These are phyloP conservation scores for Penicillium digitatum DNA, from an alignment of 2,329 filamentous ascomycete species.

Conservation along the genomic window DNA sequence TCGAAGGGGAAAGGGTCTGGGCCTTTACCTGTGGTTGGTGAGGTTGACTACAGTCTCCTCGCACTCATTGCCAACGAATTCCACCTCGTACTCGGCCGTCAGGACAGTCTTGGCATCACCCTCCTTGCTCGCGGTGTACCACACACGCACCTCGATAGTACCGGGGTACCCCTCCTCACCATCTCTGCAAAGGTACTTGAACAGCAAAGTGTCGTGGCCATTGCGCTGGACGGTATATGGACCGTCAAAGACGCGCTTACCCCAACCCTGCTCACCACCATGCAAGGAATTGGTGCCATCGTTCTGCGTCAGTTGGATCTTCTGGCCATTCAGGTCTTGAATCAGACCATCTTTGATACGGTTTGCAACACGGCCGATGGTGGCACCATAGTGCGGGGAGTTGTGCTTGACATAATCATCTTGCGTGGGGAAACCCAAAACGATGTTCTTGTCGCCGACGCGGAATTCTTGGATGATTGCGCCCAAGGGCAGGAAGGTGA, in stretches of 20 bases:
- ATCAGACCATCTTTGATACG: slow-evolving; percentile 71
- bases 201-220: slow-evolving; percentile 64
- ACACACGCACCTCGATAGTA: slow-evolving; percentile 70
- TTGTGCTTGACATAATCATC: slow-evolving; percentile 74
- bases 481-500: slow-evolving; percentile 46
- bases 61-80: slow-evolving; percentile 67
- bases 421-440: slow-evolving; percentile 75
- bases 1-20: neutral
- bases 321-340: slow-evolving; percentile 64
- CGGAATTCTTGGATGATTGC: slow-evolving; percentile 64
- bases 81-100: slow-evolving; percentile 84
- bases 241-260: slow-evolving; percentile 34
- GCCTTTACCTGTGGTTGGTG: slow-evolving; percentile 83
- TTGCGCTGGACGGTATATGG: slow-evolving; percentile 56
- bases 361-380: slow-evolving; percentile 81
- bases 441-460: slow-evolving; percentile 77
- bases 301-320: slow-evolving; percentile 69
- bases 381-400: slow-evolving; percentile 81
- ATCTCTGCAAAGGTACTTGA: slow-evolving; percentile 65
- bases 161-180: slow-evolving; percentile 90
- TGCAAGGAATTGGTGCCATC: slow-evolving; percentile 73
- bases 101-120: slow-evolving; percentile 65
- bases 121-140: slow-evolving; percentile 73
- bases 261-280: slow-evolving; percentile 67
- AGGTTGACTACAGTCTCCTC: slow-evolving; percentile 91